A percentile compares a stretch with the other conserved stretches of the same genome.
Conservation (phyloP, 2,329 filamentous ascomycete genomes). For the Ophioceras dolichostomum region DNA sequence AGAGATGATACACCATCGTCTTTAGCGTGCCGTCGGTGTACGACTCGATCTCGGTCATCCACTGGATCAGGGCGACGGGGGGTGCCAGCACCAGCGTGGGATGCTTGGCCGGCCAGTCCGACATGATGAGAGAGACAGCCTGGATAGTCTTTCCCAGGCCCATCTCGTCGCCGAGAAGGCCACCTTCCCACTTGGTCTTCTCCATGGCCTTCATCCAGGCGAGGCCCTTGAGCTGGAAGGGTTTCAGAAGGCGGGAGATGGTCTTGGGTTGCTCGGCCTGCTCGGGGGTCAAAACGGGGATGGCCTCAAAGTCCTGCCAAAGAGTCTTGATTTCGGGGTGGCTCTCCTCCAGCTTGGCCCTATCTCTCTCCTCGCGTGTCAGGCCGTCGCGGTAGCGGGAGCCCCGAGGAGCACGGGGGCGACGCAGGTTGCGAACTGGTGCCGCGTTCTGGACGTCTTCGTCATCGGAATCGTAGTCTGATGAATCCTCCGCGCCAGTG, state of each 20-base stretch:
- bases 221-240: constrained; percentile 86
- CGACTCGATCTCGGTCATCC: constrained; percentile 68
- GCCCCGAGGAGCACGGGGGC: not conserved
- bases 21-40: constrained; percentile 84
- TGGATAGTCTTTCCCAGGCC: constrained; percentile 98
- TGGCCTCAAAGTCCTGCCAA: constrained; percentile 66
- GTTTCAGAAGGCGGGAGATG: constrained; percentile 77
- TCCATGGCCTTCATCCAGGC: constrained; percentile 95
- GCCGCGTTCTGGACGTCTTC: not conserved
- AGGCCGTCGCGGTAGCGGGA: not conserved
- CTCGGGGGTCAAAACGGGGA: constrained; percentile 50
- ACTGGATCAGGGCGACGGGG: constrained; percentile 91
- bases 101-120: constrained; percentile 73
- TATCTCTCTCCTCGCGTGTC: constrained; percentile 27
- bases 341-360: constrained; percentile 55
- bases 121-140: constrained; percentile 96
- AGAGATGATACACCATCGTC: constrained; percentile 81
- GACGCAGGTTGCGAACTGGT: no score
- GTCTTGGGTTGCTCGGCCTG: constrained; percentile 58
- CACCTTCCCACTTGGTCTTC: constrained; percentile 71
- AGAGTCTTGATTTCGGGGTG: constrained; percentile 75
- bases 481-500: not conserved
- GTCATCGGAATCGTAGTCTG: not conserved
- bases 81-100: constrained; percentile 85
- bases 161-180: constrained; percentile 94